phyloP scores from a whole-genome alignment of 2,329 filamentous ascomycete genomes.

The Domatiomyces globalis region DNA sequence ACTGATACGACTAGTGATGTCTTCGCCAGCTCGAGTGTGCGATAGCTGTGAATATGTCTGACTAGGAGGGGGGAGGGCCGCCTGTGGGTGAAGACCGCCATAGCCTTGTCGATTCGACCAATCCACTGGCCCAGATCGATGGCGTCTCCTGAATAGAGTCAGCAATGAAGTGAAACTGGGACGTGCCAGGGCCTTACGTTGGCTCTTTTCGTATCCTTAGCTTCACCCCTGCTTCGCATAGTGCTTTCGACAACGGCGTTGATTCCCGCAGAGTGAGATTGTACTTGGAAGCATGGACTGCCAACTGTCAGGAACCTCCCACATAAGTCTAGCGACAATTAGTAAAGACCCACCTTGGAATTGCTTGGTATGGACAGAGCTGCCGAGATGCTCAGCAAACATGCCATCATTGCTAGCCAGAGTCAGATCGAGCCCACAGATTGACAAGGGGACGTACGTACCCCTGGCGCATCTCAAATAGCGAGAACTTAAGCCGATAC shows the following conservation, averaged over 20 bases:
- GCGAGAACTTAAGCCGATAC: slow-evolving; percentile 60
- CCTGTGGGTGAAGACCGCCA: background rate
- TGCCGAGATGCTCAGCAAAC: slow-evolving; percentile 22
- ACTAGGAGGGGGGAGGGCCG: background rate
- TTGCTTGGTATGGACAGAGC: slow-evolving; percentile 26
- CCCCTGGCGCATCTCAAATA: slow-evolving; percentile 50
- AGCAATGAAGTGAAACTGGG: background rate
- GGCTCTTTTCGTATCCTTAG: slow-evolving; percentile 64
- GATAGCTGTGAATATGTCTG: background rate
- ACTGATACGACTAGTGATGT: background rate
- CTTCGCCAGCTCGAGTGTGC: background rate
- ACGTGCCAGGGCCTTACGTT: slow-evolving; percentile 1
- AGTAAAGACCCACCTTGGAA: slow-evolving; percentile 47
- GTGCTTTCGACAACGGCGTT: slow-evolving; percentile 58
- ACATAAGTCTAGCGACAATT: background rate
- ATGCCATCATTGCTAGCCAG: slow-evolving; percentile 18
- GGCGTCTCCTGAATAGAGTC: background rate
- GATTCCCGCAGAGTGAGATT: slow-evolving; percentile 42
- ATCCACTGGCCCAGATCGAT: background rate
- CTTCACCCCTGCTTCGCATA: slow-evolving; percentile 76
- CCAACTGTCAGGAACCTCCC: slow-evolving; percentile 9
- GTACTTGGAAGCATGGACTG: slow-evolving; percentile 26
- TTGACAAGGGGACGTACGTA: background rate
- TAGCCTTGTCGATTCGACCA: background rate
- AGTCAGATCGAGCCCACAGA: background rate